Percentiles rank a stretch among this genome's conserved stretches.
Evolutionary conservation across 2,329 filamentous ascomycete genomes (phyloP).

Genomic region (Erysiphe neolycopersici): DNA sequence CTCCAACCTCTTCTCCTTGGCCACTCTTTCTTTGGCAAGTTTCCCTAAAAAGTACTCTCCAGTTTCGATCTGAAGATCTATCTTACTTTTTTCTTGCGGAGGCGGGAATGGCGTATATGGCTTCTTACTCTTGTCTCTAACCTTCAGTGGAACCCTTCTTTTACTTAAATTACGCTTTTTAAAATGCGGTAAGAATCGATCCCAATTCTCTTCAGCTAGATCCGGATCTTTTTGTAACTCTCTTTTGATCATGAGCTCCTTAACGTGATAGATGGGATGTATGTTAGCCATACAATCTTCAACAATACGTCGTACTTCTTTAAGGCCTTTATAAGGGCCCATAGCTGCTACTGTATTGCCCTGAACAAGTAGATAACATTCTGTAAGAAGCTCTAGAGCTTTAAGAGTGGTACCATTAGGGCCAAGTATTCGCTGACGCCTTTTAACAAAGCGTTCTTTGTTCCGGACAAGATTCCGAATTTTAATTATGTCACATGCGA

Average conservation of each 20-base stretch:
- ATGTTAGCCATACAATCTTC: conserved; percentile 95
- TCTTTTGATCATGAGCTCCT: conserved; percentile 80
- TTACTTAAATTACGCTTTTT: conserved; percentile 79
- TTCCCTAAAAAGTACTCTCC: conserved; percentile 93
- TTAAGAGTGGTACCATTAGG: conserved; percentile 83
- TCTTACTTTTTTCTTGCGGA: conserved; percentile 92
- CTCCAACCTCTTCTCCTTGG: conserved; percentile 54
- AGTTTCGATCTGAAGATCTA: conserved; percentile 90
- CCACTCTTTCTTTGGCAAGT: conserved; percentile 66
- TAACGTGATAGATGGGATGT: conserved; percentile 76
- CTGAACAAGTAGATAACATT: conserved; percentile 83
- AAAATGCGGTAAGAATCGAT: conserved; percentile 88
- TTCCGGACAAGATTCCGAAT: conserved; percentile 72
- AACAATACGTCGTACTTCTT: conserved; percentile 69
- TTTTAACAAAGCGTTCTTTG: conserved; percentile 88
- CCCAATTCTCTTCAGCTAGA: conserved; percentile 74
- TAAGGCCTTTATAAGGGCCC: conserved; percentile 78
- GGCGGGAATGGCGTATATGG: conserved; percentile 92
- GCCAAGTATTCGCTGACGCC: conserved; percentile 74
- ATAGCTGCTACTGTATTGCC: conserved; percentile 86
- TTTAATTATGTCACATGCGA: conserved; percentile 90
- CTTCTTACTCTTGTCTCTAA: conserved; percentile 88
- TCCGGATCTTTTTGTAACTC: conserved; percentile 76
- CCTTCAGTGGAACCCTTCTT: conserved; percentile 53
- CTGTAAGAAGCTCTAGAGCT: conserved; percentile 72